phyloP scores from a whole-genome alignment of 306 rosid species.

The Corylus heterophylla region DNA sequence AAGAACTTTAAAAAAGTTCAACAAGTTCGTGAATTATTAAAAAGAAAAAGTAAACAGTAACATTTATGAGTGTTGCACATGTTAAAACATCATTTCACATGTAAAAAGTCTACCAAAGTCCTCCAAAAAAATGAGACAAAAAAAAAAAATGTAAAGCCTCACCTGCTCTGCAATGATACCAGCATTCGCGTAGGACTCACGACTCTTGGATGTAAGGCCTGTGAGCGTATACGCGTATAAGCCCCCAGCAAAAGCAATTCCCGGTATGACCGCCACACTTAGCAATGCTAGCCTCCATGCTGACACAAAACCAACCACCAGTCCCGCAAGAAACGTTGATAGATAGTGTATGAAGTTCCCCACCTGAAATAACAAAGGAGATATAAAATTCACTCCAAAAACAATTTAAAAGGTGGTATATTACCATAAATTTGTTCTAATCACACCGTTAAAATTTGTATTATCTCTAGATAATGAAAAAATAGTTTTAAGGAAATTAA shows the following conservation, averaged over 20 bases:
- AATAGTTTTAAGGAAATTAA: neutral
- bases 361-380: conserved; percentile 47
- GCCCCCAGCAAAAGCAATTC: conserved; percentile 97
- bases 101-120: neutral
- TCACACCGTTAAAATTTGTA: neutral
- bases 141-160: neutral
- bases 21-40: conserved; percentile 19
- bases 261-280: conserved; percentile 97
- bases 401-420: neutral
- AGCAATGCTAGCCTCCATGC: conserved; percentile 97
- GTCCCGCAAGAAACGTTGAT: conserved; percentile 93
- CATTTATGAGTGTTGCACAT: conserved; percentile 34
- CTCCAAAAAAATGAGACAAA: too few relatives aligned
- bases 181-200: conserved; percentile 93
- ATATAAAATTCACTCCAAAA: neutral
- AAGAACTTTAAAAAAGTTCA: neutral
- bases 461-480: neutral
- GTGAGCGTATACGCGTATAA: conserved; percentile 96
- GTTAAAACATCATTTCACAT: conserved; percentile 40
- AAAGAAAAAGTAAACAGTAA: conserved; percentile 27
- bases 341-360: conserved; percentile 98
- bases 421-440: neutral
- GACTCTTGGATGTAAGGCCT: conserved; percentile 94
- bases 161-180: conserved; percentile 98
- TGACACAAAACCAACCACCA: conserved; percentile 96